phyloP scores from a whole-genome alignment of 345 rosid genomes.

The Salix brachista region DNA sequence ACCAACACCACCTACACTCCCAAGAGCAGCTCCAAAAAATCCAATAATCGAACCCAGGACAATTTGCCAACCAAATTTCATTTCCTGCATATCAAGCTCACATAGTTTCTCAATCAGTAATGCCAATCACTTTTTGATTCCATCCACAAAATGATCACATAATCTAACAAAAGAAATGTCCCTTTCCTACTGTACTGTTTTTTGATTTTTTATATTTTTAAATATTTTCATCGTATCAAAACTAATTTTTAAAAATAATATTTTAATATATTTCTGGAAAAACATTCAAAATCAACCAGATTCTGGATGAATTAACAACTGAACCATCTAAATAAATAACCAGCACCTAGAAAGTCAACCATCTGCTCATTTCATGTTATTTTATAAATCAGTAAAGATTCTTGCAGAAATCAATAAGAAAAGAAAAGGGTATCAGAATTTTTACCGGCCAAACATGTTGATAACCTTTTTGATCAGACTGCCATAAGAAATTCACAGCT shows the following conservation, averaged over 20 bases:
- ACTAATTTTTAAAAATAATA: too few species aligned
- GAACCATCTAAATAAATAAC: background rate
- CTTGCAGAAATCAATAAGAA: background rate
- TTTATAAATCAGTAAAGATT: background rate
- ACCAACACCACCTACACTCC: constrained; percentile 53
- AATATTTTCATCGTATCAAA: too few species aligned
- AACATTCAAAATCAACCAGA: too few species aligned
- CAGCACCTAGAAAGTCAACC: background rate
- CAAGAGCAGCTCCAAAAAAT: constrained; percentile 49
- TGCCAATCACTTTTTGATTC: background rate
- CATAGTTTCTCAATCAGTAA: background rate
- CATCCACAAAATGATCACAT: background rate
- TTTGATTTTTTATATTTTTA: too few species aligned
- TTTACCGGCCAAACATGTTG: constrained; percentile 74
- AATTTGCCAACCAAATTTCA: constrained; percentile 48
- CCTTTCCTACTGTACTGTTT: background rate
- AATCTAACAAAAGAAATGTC: background rate
- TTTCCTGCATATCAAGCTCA: constrained; percentile 25
- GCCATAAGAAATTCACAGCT: constrained; percentile 42
- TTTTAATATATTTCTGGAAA: too few species aligned
- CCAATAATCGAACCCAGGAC: constrained; percentile 39
- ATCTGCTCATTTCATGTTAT: background rate
- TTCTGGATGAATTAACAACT: background rate
- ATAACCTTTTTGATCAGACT: constrained; percentile 44
- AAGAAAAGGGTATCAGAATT: background rate